phyloP scores from a whole-genome alignment of 1,139 yeast species.

The Blastobotrys aristatus region DNA sequence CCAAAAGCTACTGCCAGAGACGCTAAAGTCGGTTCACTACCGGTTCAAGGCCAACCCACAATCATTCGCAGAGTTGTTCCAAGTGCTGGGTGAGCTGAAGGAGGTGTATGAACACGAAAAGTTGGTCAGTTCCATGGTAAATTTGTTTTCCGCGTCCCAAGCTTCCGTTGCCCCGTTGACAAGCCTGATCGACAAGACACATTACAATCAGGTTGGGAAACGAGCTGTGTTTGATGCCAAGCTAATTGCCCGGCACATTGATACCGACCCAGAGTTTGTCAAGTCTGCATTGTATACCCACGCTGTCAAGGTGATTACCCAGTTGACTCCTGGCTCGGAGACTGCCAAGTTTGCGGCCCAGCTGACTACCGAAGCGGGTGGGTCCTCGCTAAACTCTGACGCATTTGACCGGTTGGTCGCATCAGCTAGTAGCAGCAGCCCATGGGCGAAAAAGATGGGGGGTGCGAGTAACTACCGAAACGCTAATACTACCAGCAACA shows the following conservation, averaged over 20 bases:
- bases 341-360: not conserved
- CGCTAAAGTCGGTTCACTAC: not conserved
- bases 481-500: not conserved
- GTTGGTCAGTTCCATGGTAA: not conserved
- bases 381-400: not conserved
- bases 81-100: not conserved
- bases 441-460: not conserved
- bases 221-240: not conserved
- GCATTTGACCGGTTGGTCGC: not conserved
- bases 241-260: not conserved
- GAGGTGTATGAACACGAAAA: not conserved
- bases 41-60: not conserved
- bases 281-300: not conserved
- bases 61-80: conserved; percentile 7
- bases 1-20: conserved; percentile 1
- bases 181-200: not conserved
- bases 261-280: conserved; percentile 1
- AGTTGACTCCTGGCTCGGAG: not conserved
- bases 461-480: no score
- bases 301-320: not conserved
- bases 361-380: not conserved
- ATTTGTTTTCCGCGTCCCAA: not conserved
- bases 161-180: not conserved
- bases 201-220: not conserved
- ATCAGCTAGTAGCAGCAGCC: not conserved